phyloP scores from a whole-genome alignment of 208 protist species.

The Crithidia sp. region DNA sequence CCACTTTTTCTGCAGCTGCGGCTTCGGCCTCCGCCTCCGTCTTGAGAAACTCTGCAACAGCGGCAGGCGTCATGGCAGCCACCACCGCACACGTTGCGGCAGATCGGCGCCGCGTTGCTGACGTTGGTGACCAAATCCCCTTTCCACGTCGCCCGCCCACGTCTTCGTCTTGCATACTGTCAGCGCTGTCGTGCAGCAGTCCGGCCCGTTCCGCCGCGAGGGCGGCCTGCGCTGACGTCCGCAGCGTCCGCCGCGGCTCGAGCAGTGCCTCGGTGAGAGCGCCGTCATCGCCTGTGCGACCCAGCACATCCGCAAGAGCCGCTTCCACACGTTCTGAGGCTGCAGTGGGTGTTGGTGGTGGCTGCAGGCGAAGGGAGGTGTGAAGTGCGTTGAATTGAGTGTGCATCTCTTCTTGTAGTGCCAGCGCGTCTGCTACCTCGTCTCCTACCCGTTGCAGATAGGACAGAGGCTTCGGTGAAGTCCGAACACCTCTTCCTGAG shows the following conservation, averaged over 20 bases:
- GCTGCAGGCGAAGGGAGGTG: constrained; percentile 11
- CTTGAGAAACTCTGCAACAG: constrained; percentile 18
- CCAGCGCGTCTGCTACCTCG: too few species aligned
- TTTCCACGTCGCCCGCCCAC: too few species aligned
- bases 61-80: constrained; percentile 5
- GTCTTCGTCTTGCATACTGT: background rate
- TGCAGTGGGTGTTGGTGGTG: background rate
- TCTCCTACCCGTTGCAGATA: too few species aligned
- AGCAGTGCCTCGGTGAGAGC: constrained; percentile 2
- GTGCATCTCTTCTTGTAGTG: too few species aligned
- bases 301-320: background rate
- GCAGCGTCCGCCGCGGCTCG: background rate
- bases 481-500: too few species aligned
- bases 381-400: background rate
- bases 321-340: background rate
- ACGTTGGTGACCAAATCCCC: background rate
- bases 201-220: constrained; percentile 18
- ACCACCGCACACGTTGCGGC: too few species aligned
- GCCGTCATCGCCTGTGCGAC: background rate
- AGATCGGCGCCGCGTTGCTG: background rate
- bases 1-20: background rate
- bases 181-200: constrained; percentile 5
- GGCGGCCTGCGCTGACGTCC: background rate
- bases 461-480: too few species aligned
- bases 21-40: constrained; percentile 18